Evolutionary conservation across 345 rosid species (phyloP), one percentile per base, ranked within the genome.

Genomic region (Cochlearia excelsa): DNA sequence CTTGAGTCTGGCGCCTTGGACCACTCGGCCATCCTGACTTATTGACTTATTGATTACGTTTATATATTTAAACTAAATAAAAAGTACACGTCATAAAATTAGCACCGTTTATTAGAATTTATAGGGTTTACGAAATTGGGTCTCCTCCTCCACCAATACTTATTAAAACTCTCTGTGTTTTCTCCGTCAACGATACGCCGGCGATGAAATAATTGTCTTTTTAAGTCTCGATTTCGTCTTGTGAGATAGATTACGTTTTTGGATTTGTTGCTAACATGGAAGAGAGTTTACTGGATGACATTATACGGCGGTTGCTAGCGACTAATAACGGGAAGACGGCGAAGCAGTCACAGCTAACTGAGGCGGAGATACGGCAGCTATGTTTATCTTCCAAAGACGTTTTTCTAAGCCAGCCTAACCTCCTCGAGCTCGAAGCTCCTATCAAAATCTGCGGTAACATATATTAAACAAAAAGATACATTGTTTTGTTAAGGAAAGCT

Each of bases 1-100:
- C 86, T 87, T 78, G 85, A 81, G 95, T 78, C 87, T 78, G 84
- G 86, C 86, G 88, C 85, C 86, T 81, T 82, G 79, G 87, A 87
- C 91, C 91, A 76, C 90, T 81, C 86, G 85, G 87, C 87, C 87
- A 83, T 77, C 86, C 86, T 84, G 82, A 84, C 85, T 2, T 0
- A 16, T 16, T 16, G 23, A 16, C 23, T 16, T 16, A 16, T 16
- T 16, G 23, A 16, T 16, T 16, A 16, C 23, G 23, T 16, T 16
- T 16, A 16, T 16, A 16, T 16, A 16, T 16, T 16, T 16, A 16
- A 16, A 16, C 23, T 16, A 16, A 16, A 16, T 16, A 16, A 16
- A 16, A 16, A 16, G 23, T 16, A 16, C 23, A 16, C 23, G 23
- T 16, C 23, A 16, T 16, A 16, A 16, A 16, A 16, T 16, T 16